A percentile compares a stretch with the other conserved stretches of the same genome.
Conservation (phyloP, 1,139 yeast species). For the Blastobotrys ciferrii region DNA sequence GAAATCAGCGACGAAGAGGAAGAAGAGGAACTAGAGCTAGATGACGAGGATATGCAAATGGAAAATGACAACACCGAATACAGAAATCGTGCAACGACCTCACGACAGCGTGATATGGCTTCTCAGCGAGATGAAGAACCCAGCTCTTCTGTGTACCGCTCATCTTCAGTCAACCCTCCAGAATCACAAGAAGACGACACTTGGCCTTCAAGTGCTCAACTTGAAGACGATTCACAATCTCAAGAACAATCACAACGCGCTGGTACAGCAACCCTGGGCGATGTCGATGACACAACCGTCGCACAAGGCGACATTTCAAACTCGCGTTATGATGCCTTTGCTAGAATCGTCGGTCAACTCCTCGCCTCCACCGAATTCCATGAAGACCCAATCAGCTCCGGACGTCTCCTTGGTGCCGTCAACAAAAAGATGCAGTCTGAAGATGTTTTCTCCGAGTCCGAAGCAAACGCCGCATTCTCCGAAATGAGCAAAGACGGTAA, state of each 20-base stretch:
- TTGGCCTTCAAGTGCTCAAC: constrained; percentile 24
- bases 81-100: constrained; percentile 11
- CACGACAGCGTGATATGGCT: constrained; percentile 5
- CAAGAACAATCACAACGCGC: constrained; percentile 17
- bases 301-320: constrained; percentile 33
- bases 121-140: constrained; percentile 1
- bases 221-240: constrained; percentile 16
- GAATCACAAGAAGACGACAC: constrained; percentile 27
- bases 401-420: constrained; percentile 32
- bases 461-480: constrained; percentile 38
- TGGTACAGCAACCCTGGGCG: constrained; percentile 20
- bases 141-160: not conserved
- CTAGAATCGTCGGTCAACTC: constrained; percentile 35
- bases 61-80: constrained; percentile 19
- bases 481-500: constrained; percentile 39
- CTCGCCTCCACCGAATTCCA: constrained; percentile 33
- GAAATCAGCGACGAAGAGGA: constrained; percentile 31
- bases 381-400: constrained; percentile 31
- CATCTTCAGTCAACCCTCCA: constrained; percentile 19
- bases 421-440: constrained; percentile 37
- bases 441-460: constrained; percentile 37
- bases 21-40: constrained; percentile 27
- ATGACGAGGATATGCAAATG: constrained; percentile 33
- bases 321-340: constrained; percentile 34
- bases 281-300: constrained; percentile 19